Base-by-base conservation (phyloP, 768 basidiomycete genomes). In the Daedaleopsis nitida region DNA sequence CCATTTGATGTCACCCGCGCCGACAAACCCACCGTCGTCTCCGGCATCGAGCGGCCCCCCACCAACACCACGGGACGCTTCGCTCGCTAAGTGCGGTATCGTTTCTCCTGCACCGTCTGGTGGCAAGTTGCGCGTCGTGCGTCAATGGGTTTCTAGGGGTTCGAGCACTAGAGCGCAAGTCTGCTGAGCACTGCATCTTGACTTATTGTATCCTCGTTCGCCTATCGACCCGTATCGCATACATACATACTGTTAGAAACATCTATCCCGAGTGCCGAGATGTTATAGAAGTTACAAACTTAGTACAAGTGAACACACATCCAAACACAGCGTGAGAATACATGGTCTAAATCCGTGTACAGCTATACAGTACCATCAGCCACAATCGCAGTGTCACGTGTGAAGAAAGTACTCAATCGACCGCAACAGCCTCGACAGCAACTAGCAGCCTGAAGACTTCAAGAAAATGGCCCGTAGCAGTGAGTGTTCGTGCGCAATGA, bases 391-490 rank as follows among this genome's bases (percentile, higher is more conserved):
- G 44, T 44, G 62, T 68, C 70, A 71, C 70, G 67, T 68, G 66
- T 58, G 32, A 42, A 10, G 38, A 59, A 53, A 60, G 57, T 58
- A 60, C 55, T 39, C 59, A n/a, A 57, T 57, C 60, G 57, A 60
- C 60, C 53, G 52, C 57, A 62, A 54, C 62, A 62, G 50, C 47
- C 65, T 61, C 47, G 44, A 44, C 60, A 64, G 60, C 61, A 62
- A 64, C 65, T 68, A 67, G 62, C 54, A 66, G 64, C 80, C 74
- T 83, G 83, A 83, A 86, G 82, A 86, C 80, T 68, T 77, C 67
- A 72, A 75, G 75, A 82, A 83, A 81, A 92, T 93, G 91, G 81
- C 80, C 74, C 88, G 91, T 73, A 84, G 80, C 76, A 87, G 91
- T 91, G 78, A 79, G 89, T 81, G 45, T 42, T 57, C 45, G 50